These are phyloP conservation scores for Bipolaris sorokiniana DNA, from an alignment of 2,329 filamentous ascomycete species.

Conservation along the genomic window DNA sequence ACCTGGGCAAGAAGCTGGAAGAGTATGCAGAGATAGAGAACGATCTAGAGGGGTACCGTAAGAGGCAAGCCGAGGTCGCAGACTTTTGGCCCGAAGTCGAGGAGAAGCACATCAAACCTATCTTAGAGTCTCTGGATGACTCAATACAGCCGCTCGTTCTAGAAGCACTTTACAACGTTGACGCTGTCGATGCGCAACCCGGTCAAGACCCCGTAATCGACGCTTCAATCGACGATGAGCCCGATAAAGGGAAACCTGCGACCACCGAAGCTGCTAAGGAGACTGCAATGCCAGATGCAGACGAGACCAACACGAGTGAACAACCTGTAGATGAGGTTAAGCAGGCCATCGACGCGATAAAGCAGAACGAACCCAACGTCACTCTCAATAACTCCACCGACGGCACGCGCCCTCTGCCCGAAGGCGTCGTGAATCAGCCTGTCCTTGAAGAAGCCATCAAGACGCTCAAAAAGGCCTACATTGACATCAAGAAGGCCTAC, in stretches of 20 bases:
- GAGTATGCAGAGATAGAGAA: constrained; percentile 76
- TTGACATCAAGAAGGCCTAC: constrained; percentile 82
- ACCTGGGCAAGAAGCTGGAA: constrained; percentile 80
- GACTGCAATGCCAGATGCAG: constrained; percentile 15
- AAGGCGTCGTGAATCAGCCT: constrained; percentile 36
- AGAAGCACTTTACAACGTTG: constrained; percentile 61
- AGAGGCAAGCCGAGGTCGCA: constrained; percentile 76
- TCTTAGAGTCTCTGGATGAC: constrained; percentile 66
- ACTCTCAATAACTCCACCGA: constrained; percentile 39
- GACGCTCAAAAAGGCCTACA: constrained; percentile 77
- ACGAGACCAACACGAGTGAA: constrained; percentile 12
- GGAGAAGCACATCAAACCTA: constrained; percentile 76
- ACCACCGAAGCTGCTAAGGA: constrained; percentile 18
- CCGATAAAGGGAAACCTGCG: constrained; percentile 11
- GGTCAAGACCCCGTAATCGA: constrained; percentile 45
- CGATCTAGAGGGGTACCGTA: constrained; percentile 70
- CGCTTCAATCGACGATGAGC: constrained; percentile 31
- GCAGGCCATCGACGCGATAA: constrained; percentile 31
- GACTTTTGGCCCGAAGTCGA: constrained; percentile 85
- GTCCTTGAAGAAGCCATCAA: constrained; percentile 54
- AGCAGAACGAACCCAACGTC: constrained; percentile 34
- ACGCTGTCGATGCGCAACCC: constrained; percentile 35
- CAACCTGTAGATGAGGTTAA: constrained; percentile 28
- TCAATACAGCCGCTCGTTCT: constrained; percentile 68
- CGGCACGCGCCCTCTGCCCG: constrained; percentile 36